Evolutionary conservation across 2,329 filamentous ascomycete species (phyloP).

Genomic region (Microthyrium microscopicum): DNA sequence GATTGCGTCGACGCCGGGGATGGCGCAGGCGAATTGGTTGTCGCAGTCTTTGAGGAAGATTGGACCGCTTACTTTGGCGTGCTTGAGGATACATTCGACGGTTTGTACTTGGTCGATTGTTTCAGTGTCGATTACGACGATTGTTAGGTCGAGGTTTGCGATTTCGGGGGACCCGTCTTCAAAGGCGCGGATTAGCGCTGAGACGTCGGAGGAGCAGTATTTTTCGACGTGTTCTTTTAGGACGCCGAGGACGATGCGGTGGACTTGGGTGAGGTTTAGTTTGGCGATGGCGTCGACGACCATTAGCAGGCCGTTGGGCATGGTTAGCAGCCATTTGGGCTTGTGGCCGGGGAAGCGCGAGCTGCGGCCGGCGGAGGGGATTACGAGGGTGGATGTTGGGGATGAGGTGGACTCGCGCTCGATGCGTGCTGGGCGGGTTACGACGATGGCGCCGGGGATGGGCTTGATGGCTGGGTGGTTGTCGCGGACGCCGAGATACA

Average conservation of each 20-base stretch:
- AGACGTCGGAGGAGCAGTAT: not conserved
- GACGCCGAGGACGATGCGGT: constrained; percentile 1
- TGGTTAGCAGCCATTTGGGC: constrained; percentile 1
- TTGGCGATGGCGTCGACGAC: constrained; percentile 2
- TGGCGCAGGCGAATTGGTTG: not conserved
- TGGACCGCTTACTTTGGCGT: not conserved
- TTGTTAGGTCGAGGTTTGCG: not conserved
- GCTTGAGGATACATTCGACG: constrained; percentile 1
- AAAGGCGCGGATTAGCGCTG: not conserved
- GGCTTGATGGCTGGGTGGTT: not conserved
- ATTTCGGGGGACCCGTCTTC: constrained; percentile 1
- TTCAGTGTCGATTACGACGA: constrained; percentile 1
- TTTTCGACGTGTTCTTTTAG: constrained; percentile 5
- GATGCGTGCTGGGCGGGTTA: not conserved
- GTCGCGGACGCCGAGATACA: not conserved
- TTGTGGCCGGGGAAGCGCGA: not conserved
- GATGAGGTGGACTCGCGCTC: not conserved
- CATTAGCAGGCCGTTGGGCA: constrained; percentile 1
- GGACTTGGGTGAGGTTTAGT: not conserved
- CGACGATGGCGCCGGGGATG: not conserved
- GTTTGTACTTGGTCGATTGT: constrained; percentile 4
- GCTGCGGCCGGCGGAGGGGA: not conserved
- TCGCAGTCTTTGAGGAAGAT: constrained; percentile 5
- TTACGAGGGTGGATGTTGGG: not conserved
- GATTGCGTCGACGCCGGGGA: not conserved